A percentile compares a stretch with the other conserved stretches of the same genome.
Conservation (phyloP, 2,329 filamentous ascomycete genomes). For the Neofusicoccum parvum region DNA sequence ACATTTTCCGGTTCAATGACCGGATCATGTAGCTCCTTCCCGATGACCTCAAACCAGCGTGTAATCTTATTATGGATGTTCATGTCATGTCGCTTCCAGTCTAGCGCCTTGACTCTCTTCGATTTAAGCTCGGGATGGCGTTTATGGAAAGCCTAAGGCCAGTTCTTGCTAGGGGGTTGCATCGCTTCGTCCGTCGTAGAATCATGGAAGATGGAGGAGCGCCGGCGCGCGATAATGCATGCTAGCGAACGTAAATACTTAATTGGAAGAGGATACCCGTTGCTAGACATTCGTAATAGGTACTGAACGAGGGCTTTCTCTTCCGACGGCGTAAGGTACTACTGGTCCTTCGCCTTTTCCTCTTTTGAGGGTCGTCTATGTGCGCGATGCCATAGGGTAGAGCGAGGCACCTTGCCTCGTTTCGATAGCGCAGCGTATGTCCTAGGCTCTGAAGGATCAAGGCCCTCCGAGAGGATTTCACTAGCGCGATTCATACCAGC, state of each 20-base stretch:
- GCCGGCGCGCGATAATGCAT: slow-evolving; percentile 12
- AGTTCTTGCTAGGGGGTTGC: slow-evolving; percentile 27
- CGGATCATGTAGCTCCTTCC: slow-evolving; percentile 24
- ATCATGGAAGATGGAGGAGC: slow-evolving; percentile 11
- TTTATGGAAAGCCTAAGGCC: slow-evolving; percentile 25
- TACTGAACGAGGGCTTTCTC: slow-evolving; percentile 31
- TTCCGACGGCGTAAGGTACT: slow-evolving; percentile 30
- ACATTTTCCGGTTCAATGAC: slow-evolving; percentile 27
- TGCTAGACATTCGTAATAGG: slow-evolving; percentile 25
- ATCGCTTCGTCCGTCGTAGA: slow-evolving; percentile 20
- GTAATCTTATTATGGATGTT: slow-evolving; percentile 28
- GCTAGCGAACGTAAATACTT: slow-evolving; percentile 26
- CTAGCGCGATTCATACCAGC: no score
- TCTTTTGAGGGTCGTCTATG: slow-evolving; percentile 31
- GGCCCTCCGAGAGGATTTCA: slow-evolving; percentile 1
- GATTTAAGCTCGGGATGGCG: slow-evolving; percentile 26
- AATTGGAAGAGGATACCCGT: slow-evolving; percentile 26
- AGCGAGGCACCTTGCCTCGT: slow-evolving; percentile 27
- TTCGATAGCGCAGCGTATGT: slow-evolving; percentile 24
- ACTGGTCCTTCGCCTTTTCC: slow-evolving; percentile 32
- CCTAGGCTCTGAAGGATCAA: slow-evolving; percentile 6
- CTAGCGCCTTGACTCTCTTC: slow-evolving; percentile 25
- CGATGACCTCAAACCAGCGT: slow-evolving; percentile 31
- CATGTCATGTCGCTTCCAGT: slow-evolving; percentile 29
- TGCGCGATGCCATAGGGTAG: slow-evolving; percentile 31